Evolutionary conservation across 371 early-diverging fungal genomes (phyloP).

Genomic region (Mucor plumbeus): DNA sequence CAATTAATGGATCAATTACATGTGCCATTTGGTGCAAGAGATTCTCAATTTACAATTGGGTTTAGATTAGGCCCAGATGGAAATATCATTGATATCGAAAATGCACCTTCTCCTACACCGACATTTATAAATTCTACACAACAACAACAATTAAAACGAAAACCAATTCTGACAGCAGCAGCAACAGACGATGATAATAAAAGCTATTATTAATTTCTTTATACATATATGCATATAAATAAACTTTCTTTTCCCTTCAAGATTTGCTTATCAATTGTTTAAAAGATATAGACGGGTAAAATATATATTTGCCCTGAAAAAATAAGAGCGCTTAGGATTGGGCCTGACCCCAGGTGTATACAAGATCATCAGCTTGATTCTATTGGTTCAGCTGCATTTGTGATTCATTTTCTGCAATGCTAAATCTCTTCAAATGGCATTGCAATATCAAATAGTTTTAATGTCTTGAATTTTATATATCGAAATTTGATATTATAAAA

Average conservation of each 20-base stretch:
- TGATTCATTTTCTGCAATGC: background rate
- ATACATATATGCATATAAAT: background rate
- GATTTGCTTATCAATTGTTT: background rate
- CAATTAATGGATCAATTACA: background rate
- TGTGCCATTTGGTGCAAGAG: slow-evolving; percentile 6
- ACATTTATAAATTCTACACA: slow-evolving; percentile 1
- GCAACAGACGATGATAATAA: background rate
- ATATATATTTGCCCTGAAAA: background rate
- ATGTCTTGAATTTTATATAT: too few relatives aligned
- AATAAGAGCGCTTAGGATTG: slow-evolving; percentile 6
- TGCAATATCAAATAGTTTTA: too few relatives aligned
- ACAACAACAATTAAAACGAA: slow-evolving; percentile 14
- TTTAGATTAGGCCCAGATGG: slow-evolving; percentile 21
- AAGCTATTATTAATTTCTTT: background rate
- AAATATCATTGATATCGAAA: slow-evolving; percentile 25
- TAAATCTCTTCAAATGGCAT: too few relatives aligned
- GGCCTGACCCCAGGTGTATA: slow-evolving; percentile 15
- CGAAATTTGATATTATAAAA: background rate
- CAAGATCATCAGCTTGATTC: background rate
- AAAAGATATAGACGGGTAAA: background rate
- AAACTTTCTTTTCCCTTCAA: background rate
- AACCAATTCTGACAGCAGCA: background rate
- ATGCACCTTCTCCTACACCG: slow-evolving; percentile 21
- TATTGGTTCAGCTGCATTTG: slow-evolving; percentile 14
- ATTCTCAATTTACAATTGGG: slow-evolving; percentile 24